These are phyloP conservation scores for Zygosaccharomyces gambellarensis DNA, from an alignment of 805 yeast species.

Conservation along the genomic window DNA sequence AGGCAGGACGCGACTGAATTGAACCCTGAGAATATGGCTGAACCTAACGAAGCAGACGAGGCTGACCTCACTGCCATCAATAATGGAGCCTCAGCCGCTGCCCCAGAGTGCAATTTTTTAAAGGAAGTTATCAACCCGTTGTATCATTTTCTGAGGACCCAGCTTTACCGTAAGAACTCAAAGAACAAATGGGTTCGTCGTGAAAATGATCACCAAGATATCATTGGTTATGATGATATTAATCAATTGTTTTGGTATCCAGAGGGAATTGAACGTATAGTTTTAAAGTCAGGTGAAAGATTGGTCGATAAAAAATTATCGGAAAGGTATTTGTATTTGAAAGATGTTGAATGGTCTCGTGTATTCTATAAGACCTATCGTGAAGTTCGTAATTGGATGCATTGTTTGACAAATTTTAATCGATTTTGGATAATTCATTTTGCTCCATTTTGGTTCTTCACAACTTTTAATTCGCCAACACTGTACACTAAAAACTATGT, in stretches of 20 bases:
- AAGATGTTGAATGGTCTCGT: slow-evolving; percentile 58
- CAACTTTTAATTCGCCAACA: slow-evolving; percentile 61
- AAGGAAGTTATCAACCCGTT: slow-evolving; percentile 73
- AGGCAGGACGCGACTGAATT: slow-evolving; percentile 66
- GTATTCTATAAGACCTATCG: slow-evolving; percentile 70
- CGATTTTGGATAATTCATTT: slow-evolving; percentile 76
- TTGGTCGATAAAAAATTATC: slow-evolving; percentile 51
- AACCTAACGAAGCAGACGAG: not conserved
- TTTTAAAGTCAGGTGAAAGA: slow-evolving; percentile 41
- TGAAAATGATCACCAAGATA: slow-evolving; percentile 65
- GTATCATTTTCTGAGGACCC: slow-evolving; percentile 61
- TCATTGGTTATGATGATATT: slow-evolving; percentile 85
- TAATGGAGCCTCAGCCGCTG: slow-evolving; percentile 8
- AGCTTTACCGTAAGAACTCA: slow-evolving; percentile 46
- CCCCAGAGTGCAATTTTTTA: slow-evolving; percentile 47
- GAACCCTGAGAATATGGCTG: not conserved
- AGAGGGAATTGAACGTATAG: slow-evolving; percentile 58
- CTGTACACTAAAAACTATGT: slow-evolving; percentile 57
- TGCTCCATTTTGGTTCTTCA: slow-evolving; percentile 72
- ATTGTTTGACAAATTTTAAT: slow-evolving; percentile 65
- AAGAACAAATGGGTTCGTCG: slow-evolving; percentile 56
- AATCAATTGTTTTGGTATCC: slow-evolving; percentile 85
- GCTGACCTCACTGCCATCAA: not conserved
- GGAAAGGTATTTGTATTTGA: slow-evolving; percentile 52
- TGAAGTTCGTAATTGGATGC: slow-evolving; percentile 75